Conservation (phyloP, 345 rosid species). For the Pelargonium nanum region DNA sequence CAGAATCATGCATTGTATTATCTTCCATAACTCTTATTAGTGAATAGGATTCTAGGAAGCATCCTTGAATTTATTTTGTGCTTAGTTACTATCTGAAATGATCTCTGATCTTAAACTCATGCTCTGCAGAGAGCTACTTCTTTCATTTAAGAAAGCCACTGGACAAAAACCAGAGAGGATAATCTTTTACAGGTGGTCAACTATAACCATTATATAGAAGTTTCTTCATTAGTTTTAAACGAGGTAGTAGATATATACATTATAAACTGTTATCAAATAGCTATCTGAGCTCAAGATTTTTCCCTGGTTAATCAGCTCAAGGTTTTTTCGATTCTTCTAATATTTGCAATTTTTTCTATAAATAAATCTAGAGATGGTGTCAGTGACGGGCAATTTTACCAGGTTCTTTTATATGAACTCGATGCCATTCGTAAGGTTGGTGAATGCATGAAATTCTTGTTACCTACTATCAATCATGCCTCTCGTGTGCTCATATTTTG, state of each 20-base stretch:
- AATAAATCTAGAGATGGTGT: constrained; percentile 28
- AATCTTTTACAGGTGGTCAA: constrained; percentile 73
- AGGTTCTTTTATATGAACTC: constrained; percentile 30
- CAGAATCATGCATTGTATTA: too few relatives aligned
- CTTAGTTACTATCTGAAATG: too few relatives aligned
- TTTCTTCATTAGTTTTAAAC: too few relatives aligned
- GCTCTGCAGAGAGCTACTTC: constrained; percentile 74
- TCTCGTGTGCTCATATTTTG: constrained; percentile 6
- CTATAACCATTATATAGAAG: too few relatives aligned
- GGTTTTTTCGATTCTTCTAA: too few relatives aligned
- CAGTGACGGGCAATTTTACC: constrained; percentile 39
- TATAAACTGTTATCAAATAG: not conserved
- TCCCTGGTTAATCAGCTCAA: not conserved
- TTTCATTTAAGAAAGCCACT: constrained; percentile 79
- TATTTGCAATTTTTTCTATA: not conserved
- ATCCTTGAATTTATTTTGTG: too few relatives aligned
- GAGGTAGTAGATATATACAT: too few relatives aligned
- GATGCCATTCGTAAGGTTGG: constrained; percentile 41
- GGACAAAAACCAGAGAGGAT: constrained; percentile 88
- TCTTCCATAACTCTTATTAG: too few relatives aligned
- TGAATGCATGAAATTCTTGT: not conserved
- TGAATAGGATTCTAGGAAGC: constrained; percentile 26
- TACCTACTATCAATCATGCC: not conserved
- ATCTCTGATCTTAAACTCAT: not conserved
- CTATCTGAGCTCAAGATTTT: not conserved